Percentiles rank a stretch among this genome's conserved stretches.
These are phyloP conservation scores for Achaetomium macrosporum DNA, from an alignment of 2,329 filamentous ascomycete genomes.

Conservation along the genomic window DNA sequence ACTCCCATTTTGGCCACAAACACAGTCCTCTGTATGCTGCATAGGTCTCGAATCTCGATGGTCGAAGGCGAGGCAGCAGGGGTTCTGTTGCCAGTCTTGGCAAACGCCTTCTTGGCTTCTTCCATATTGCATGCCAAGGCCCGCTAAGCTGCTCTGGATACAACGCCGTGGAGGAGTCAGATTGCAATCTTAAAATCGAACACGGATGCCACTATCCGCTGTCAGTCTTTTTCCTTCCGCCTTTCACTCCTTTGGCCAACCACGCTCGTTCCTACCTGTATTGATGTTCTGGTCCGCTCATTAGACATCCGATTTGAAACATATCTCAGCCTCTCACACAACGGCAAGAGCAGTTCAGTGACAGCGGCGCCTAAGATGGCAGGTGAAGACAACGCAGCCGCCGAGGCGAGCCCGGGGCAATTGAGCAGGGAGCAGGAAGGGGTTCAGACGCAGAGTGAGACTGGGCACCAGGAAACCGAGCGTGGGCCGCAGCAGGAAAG, in stretches of 20 bases:
- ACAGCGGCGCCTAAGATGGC: conserved; percentile 6
- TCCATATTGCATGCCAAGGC: conserved; percentile 5
- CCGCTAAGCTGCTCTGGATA: not conserved
- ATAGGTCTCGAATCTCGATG: too few relatives aligned
- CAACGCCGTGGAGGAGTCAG: not conserved
- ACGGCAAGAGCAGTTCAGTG: not conserved
- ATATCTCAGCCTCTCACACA: not conserved
- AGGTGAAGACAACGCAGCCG: not conserved
- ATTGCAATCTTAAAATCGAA: too few relatives aligned
- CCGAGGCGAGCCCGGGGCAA: conserved; percentile 1
- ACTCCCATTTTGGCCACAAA: too few relatives aligned
- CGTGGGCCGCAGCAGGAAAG: not conserved
- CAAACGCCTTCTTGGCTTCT: not conserved
- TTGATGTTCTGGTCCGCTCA: not conserved
- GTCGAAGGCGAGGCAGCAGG: conserved; percentile 1
- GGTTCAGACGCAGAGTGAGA: not conserved
- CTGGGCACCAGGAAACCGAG: not conserved
- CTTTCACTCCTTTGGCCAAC: too few relatives aligned
- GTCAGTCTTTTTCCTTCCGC: too few relatives aligned
- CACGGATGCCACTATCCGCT: too few relatives aligned
- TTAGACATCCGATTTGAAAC: not conserved
- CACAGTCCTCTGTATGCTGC: too few relatives aligned
- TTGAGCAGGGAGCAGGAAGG: not conserved
- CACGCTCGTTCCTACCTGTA: too few relatives aligned
- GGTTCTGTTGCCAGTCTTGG: not conserved